A percentile compares a stretch with the other conserved stretches of the same genome.
Conservation (phyloP, 2,329 filamentous ascomycete species). For the Neodidymelliopsis sp. region DNA sequence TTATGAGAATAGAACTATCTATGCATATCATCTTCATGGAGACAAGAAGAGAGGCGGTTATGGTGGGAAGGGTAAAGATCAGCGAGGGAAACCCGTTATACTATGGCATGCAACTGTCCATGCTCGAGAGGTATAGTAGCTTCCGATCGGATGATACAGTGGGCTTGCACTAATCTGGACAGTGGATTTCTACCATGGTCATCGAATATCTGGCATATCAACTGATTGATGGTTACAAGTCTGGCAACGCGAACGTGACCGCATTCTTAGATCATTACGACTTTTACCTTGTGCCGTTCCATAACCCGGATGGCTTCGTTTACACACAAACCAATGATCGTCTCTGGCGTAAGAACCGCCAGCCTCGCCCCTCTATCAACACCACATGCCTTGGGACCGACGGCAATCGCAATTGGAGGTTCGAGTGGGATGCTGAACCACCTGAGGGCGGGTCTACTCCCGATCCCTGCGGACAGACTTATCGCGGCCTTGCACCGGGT, state of each 20-base stretch:
- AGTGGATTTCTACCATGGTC: constrained; percentile 27
- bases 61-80: constrained; percentile 9
- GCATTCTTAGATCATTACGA: constrained; percentile 39
- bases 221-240: constrained; percentile 39
- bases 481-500: constrained; percentile 41
- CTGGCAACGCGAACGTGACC: constrained; percentile 38
- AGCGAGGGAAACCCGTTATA: constrained; percentile 38
- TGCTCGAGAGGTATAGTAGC: constrained; percentile 50
- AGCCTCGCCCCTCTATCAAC: constrained; percentile 37
- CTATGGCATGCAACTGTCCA: constrained; percentile 46
- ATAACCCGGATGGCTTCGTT: constrained; percentile 45
- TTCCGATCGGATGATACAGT: background rate
- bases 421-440: constrained; percentile 40
- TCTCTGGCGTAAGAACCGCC: constrained; percentile 48
- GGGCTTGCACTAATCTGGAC: background rate
- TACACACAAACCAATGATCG: constrained; percentile 46
- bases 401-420: constrained; percentile 48
- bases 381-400: constrained; percentile 42
- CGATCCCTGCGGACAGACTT: constrained; percentile 43
- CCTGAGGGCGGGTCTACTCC: constrained; percentile 34
- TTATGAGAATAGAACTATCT: constrained; percentile 41
- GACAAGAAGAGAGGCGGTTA: constrained; percentile 25
- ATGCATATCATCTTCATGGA: constrained; percentile 40
- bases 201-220: constrained; percentile 44
- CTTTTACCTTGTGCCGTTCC: constrained; percentile 44